Percentiles rank a stretch among this genome's conserved stretches.
phyloP scores from a whole-genome alignment of 169 alveolate genomes.

The Eimeria tenella region DNA sequence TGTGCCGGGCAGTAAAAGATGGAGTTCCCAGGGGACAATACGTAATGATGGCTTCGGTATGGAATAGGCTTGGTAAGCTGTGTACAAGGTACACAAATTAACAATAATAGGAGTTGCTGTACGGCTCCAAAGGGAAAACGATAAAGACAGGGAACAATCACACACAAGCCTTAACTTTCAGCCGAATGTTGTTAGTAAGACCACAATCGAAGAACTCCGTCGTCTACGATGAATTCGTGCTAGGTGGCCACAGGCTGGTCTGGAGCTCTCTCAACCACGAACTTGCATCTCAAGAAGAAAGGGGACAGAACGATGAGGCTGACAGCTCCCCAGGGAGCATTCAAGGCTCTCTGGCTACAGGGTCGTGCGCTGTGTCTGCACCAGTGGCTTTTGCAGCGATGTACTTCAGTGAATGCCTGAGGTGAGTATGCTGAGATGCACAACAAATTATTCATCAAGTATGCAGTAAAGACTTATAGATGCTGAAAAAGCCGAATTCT shows the following conservation, averaged over 20 bases:
- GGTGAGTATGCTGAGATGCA: conserved; percentile 30
- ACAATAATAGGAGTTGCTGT: neutral
- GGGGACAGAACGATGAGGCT: conserved; percentile 20
- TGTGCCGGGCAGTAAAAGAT: conserved; percentile 86
- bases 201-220: neutral
- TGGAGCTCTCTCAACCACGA: conserved; percentile 41
- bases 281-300: neutral
- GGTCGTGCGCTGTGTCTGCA: conserved; percentile 69
- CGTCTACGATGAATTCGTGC: neutral
- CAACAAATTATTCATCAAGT: too few species aligned
- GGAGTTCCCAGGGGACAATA: conserved; percentile 87
- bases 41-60: conserved; percentile 82
- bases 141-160: neutral
- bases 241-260: conserved; percentile 66
- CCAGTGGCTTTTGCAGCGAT: conserved; percentile 72
- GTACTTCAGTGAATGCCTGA: conserved; percentile 74
- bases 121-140: neutral
- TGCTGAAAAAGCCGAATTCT: too few species aligned
- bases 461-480: too few species aligned
- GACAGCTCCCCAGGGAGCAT: neutral
- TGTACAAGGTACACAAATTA: neutral
- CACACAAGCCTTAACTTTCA: neutral
- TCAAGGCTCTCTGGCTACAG: conserved; percentile 12
- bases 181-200: neutral
- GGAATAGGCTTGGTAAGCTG: conserved; percentile 81